Evolutionary conservation across 2,329 filamentous ascomycete genomes (phyloP), one percentile per base, ranked within the genome.

Genomic region (Fusarium sacchari): DNA sequence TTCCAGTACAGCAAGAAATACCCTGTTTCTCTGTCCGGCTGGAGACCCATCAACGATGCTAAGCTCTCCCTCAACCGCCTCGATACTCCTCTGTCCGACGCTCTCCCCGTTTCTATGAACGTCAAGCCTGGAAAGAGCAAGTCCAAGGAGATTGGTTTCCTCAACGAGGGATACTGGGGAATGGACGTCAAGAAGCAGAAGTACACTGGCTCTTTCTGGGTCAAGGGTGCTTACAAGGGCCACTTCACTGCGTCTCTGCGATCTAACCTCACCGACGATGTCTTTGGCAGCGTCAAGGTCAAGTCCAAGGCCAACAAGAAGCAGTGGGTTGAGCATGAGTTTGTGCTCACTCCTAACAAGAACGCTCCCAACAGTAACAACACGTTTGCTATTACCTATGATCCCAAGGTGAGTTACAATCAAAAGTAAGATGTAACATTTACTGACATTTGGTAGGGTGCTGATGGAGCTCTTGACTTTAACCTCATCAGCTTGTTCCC

Each of bases 401-500:
- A 89, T 60, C 79, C 84, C 26, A 63, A 72, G 55, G 64, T 66
- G 39, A 24, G 43, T 12, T 2, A 0, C 12, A 6, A 11, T 2
- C 2, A 6, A 15, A 5, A 34, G 22, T 1, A 4, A 24, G 7
- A 14, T 7, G 0, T 15, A 24, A 14, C 3, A 1, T 30, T 1
- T 5, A 8, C 22, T 69, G 30, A 55, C 14, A 17, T 7, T 22
- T 6, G 24, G 18, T 63, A 85, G 78, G 82, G 81, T 12, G 80
- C 80, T 26, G 80, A 81, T 9, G 82, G 82, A 9, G 84, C 84
- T 7, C 80, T 90, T 3, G 85, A 90, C 77, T 89, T 91, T 63
- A 88, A 88, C 75, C 77, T 91, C 26, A 87, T 91, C 77, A 89
- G 87, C 64, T 76, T 91, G 20, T 91, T 91, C 80, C 89, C 88